Evolutionary conservation across 139 green algal species (phyloP).

Genomic region (Micractinium conductrix): DNA sequence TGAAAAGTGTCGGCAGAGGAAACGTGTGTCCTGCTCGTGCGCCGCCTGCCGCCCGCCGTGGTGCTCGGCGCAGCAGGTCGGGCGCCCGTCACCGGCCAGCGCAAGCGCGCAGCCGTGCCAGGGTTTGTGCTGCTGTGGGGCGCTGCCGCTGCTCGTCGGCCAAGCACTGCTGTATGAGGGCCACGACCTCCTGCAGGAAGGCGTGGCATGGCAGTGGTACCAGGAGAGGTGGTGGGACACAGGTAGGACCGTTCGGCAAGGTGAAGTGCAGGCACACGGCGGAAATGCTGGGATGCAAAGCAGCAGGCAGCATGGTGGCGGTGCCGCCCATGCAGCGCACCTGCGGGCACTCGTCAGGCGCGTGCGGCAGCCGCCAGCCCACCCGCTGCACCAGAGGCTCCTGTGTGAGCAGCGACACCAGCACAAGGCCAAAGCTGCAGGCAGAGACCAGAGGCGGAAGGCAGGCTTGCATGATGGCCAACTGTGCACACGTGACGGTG

Average conservation of each 20-base stretch:
- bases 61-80: no score
- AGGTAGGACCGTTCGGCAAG: background rate
- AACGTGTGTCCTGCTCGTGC: no score
- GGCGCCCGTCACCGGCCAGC: no score
- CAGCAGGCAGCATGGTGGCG: no score
- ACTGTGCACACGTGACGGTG: no score
- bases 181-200: background rate
- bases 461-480: background rate
- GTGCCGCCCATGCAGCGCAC: no score
- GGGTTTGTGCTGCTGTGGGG: background rate
- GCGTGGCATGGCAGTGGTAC: no score
- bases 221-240: no score
- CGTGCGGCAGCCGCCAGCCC: background rate
- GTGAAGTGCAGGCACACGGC: background rate
- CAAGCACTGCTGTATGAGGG: background rate
- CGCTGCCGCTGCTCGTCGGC: background rate
- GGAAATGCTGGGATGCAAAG: no score
- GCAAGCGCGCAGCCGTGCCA: background rate
- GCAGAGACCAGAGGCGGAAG: background rate
- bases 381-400: background rate
- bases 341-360: background rate
- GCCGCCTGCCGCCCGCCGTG: no score
- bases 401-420: background rate
- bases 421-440: background rate
- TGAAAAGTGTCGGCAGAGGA: no score